phyloP scores from a whole-genome alignment of 1,284 basidiomycete species.

The Pterulicium gracile region DNA sequence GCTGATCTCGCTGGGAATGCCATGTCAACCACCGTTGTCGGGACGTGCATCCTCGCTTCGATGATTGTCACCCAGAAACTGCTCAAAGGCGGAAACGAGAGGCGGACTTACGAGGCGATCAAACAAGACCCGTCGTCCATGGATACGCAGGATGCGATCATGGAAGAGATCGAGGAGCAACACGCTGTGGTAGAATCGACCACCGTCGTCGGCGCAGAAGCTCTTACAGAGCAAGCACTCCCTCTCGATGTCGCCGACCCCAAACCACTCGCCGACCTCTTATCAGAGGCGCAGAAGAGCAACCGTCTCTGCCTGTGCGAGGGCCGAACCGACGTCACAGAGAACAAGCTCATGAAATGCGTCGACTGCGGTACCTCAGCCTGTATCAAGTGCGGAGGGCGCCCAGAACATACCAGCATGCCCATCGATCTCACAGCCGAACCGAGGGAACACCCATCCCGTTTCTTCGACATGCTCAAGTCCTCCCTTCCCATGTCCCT shows the following conservation, averaged over 20 bases:
- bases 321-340: constrained; percentile 72
- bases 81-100: constrained; percentile 53
- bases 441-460: constrained; percentile 53
- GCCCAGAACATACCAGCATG: constrained; percentile 76
- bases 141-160: constrained; percentile 19
- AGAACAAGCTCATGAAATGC: constrained; percentile 63
- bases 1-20: constrained; percentile 94
- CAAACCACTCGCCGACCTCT: constrained; percentile 42
- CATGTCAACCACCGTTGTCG: constrained; percentile 95
- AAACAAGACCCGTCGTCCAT: constrained; percentile 14
- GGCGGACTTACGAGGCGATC: constrained; percentile 52
- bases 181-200: constrained; percentile 34
- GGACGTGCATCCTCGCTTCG: constrained; percentile 80
- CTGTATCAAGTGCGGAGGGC: constrained; percentile 81
- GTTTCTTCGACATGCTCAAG: constrained; percentile 72
- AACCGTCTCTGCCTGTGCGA: constrained; percentile 83
- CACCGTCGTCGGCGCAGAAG: constrained; percentile 59
- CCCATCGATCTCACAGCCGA: constrained; percentile 37
- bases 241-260: constrained; percentile 53
- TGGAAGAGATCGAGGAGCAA: constrained; percentile 25
- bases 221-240: constrained; percentile 49
- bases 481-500: constrained; percentile 83
- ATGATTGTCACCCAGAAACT: constrained; percentile 58
- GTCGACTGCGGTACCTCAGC: constrained; percentile 69
- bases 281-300: constrained; percentile 59